phyloP scores from a whole-genome alignment of 768 basidiomycete genomes.

The Clitopilus passeckerianus region DNA sequence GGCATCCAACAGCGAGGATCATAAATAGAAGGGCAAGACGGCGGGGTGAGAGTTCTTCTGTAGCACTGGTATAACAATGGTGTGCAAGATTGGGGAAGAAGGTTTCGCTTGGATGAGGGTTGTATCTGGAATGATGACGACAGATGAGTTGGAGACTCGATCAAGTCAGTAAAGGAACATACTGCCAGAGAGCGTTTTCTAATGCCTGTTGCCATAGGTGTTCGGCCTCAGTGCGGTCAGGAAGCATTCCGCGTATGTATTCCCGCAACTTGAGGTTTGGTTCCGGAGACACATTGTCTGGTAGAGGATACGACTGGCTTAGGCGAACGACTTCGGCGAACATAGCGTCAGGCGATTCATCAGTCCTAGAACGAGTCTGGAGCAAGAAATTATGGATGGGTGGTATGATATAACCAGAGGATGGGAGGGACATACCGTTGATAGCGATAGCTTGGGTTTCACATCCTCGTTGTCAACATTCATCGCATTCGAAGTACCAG shows the following conservation, averaged over 20 bases:
- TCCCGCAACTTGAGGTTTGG: constrained; percentile 50
- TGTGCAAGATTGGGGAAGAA: constrained; percentile 63
- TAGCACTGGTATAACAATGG: constrained; percentile 54
- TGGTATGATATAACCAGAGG: neutral
- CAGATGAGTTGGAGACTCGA: neutral
- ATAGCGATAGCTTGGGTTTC: neutral
- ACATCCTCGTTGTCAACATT: constrained; percentile 15
- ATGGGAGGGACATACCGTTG: neutral
- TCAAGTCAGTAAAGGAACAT: constrained; percentile 9
- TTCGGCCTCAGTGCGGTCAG: constrained; percentile 50
- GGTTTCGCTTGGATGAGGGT: constrained; percentile 59
- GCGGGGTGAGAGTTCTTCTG: constrained; percentile 52
- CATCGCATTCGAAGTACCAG: constrained; percentile 9
- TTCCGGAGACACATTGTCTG: constrained; percentile 40
- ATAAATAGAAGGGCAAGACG: constrained; percentile 62
- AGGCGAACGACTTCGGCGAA: constrained; percentile 42
- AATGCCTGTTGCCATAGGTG: constrained; percentile 60
- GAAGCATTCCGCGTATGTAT: constrained; percentile 52
- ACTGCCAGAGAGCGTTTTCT: constrained; percentile 67
- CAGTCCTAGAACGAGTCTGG: constrained; percentile 8
- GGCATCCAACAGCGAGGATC: constrained; percentile 64
- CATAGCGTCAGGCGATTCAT: constrained; percentile 21
- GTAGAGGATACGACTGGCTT: constrained; percentile 54
- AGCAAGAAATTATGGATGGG: constrained; percentile 2
- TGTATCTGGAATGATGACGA: constrained; percentile 35